Evolutionary conservation across 805 yeast genomes (phyloP).

Genomic region (Candida maltosa): DNA sequence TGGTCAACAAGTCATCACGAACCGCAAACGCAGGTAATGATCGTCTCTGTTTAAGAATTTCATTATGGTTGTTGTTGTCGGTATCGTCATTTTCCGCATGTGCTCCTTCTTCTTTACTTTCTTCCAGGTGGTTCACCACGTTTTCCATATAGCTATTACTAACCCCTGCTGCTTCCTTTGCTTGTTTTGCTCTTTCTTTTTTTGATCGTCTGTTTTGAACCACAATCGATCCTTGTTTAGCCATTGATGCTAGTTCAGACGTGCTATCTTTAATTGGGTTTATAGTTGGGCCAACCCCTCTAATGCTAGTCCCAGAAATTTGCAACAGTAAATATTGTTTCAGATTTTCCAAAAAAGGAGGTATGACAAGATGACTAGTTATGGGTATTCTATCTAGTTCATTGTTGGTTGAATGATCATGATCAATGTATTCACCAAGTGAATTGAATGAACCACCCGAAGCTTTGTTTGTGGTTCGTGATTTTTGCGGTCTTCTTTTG

Average conservation of each 20-base stretch:
- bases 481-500: too few relatives aligned
- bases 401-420: slow-evolving; percentile 38
- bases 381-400: slow-evolving; percentile 34
- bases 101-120: slow-evolving; percentile 14
- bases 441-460: slow-evolving; percentile 17
- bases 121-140: slow-evolving; percentile 43
- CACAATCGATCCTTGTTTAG: slow-evolving; percentile 62
- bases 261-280: slow-evolving; percentile 66
- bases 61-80: slow-evolving; percentile 7
- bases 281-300: slow-evolving; percentile 43
- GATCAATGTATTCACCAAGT: slow-evolving; percentile 39
- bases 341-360: slow-evolving; percentile 49
- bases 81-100: slow-evolving; percentile 6
- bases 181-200: slow-evolving; percentile 59
- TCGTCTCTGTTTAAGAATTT: slow-evolving; percentile 47
- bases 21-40: slow-evolving; percentile 72
- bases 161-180: slow-evolving; percentile 52
- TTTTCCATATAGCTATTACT: slow-evolving; percentile 55
- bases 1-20: slow-evolving; percentile 51
- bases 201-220: slow-evolving; percentile 59
- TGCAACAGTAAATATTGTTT: slow-evolving; percentile 26
- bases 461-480: slow-evolving; percentile 9
- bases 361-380: slow-evolving; percentile 45
- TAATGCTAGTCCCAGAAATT: slow-evolving; percentile 17
- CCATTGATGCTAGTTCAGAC: slow-evolving; percentile 66